A percentile compares a stretch with the other conserved stretches of the same genome.
phyloP scores from a whole-genome alignment of 2,329 filamentous ascomycete genomes.

The Sclerotinia spermophila region DNA sequence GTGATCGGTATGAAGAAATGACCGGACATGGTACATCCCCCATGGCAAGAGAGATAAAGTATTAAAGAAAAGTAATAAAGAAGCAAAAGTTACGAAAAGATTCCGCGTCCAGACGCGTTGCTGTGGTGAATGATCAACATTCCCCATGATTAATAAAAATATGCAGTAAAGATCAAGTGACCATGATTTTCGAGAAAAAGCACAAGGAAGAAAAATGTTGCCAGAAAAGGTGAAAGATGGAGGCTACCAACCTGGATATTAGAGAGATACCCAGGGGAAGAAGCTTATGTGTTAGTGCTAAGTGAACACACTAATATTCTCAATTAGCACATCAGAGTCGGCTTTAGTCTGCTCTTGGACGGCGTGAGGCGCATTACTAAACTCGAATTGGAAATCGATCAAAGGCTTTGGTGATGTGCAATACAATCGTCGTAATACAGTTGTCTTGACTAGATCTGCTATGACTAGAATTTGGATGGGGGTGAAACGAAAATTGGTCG shows the following conservation, averaged over 20 bases:
- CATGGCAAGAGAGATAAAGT: slow-evolving; percentile 13
- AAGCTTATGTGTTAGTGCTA: not conserved
- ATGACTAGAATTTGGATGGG: not conserved
- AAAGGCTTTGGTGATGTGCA: not conserved
- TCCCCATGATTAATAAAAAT: slow-evolving; percentile 10
- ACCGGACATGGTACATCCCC: slow-evolving; percentile 1
- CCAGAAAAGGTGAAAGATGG: not conserved
- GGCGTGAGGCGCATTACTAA: not conserved
- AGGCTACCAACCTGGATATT: not conserved
- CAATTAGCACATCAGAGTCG: not conserved
- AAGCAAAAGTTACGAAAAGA: slow-evolving; percentile 13
- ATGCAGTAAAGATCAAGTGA: not conserved
- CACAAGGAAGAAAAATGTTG: not conserved
- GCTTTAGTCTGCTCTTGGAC: not conserved
- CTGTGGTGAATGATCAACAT: slow-evolving; percentile 15
- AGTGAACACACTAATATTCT: not conserved
- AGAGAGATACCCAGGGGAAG: not conserved
- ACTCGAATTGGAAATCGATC: not conserved
- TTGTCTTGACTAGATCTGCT: not conserved
- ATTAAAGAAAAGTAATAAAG: slow-evolving; percentile 14
- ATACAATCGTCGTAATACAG: not conserved
- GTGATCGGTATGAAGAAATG: not conserved
- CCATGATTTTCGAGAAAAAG: not conserved
- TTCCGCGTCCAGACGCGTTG: slow-evolving; percentile 17
- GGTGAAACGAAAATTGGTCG: not conserved